Conservation (phyloP, 805 yeast species). For the Zygotorulaspora chibaensis region DNA sequence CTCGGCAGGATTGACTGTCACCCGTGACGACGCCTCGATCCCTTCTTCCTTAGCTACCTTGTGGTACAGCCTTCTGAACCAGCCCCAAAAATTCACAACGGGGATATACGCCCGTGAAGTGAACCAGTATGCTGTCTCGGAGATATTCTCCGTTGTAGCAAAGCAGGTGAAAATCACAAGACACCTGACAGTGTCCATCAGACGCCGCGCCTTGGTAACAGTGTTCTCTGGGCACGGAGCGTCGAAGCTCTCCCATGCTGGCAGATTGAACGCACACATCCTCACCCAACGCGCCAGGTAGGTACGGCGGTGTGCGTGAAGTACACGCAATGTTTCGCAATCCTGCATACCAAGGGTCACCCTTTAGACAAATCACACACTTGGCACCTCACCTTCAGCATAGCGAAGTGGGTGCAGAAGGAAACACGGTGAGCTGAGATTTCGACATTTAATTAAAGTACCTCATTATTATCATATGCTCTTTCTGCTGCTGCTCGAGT, state of each 20-base stretch:
- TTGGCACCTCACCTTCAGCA: neutral
- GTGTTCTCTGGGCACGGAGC: slow-evolving; percentile 1
- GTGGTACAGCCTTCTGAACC: slow-evolving; percentile 2
- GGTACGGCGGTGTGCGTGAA: neutral
- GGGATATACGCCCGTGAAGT: neutral
- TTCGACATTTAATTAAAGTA: neutral
- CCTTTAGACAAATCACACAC: no score
- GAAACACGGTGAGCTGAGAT: neutral
- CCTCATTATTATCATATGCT: neutral
- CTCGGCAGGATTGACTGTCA: neutral
- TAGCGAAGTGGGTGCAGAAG: neutral
- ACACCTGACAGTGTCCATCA: slow-evolving; percentile 1
- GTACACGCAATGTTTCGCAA: neutral
- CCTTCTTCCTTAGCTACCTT: slow-evolving; percentile 3
- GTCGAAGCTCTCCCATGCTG: neutral
- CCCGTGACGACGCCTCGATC: slow-evolving; percentile 4
- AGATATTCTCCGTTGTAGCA: neutral
- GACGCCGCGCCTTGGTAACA: slow-evolving; percentile 2
- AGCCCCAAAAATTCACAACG: slow-evolving; percentile 1
- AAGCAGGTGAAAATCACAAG: neutral
- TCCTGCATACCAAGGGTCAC: no score
- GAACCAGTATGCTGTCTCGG: slow-evolving; percentile 1
- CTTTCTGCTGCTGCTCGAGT: no score
- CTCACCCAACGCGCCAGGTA: slow-evolving; percentile 1
- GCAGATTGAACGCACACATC: slow-evolving; percentile 2